phyloP scores from a whole-genome alignment of 495 filamentous ascomycete genomes.

The Podospora tetraspora region DNA sequence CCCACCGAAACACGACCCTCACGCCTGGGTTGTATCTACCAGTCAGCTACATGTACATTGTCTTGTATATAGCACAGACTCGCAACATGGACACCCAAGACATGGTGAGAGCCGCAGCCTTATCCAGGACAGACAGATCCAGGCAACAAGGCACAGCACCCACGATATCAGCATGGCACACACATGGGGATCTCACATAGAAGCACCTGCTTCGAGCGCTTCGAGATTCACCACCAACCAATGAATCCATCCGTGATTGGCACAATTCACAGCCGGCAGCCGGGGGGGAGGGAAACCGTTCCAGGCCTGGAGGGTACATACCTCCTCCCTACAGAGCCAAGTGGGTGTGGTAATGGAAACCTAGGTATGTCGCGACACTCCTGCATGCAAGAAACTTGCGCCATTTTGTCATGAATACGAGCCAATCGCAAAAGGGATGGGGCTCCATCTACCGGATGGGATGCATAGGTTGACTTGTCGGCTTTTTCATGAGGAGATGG shows the following conservation, averaged over 20 bases:
- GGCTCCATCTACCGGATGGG: not conserved
- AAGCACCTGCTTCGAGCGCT: not conserved
- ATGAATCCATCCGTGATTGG: not conserved
- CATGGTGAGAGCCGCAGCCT: not conserved
- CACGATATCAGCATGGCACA: not conserved
- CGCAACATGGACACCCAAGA: not conserved
- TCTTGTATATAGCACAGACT: not conserved
- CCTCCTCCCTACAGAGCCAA: too few species aligned
- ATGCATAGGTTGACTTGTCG: too few species aligned
- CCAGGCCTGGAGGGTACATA: too few species aligned
- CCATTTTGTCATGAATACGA: conserved; percentile 14
- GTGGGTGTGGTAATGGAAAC: not conserved
- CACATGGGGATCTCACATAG: not conserved
- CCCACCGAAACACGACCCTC: too few species aligned
- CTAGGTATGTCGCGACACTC: not conserved
- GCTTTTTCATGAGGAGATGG: not conserved
- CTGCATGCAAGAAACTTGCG: conserved; percentile 16
- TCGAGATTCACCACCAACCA: not conserved
- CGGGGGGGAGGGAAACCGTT: too few species aligned
- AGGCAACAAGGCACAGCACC: not conserved
- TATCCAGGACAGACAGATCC: too few species aligned
- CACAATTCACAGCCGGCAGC: not conserved
- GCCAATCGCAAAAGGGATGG: not conserved
- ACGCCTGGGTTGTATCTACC: too few species aligned
- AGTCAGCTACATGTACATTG: too few species aligned